Conservation (phyloP, 768 basidiomycete genomes). For the Boletus sp. region DNA sequence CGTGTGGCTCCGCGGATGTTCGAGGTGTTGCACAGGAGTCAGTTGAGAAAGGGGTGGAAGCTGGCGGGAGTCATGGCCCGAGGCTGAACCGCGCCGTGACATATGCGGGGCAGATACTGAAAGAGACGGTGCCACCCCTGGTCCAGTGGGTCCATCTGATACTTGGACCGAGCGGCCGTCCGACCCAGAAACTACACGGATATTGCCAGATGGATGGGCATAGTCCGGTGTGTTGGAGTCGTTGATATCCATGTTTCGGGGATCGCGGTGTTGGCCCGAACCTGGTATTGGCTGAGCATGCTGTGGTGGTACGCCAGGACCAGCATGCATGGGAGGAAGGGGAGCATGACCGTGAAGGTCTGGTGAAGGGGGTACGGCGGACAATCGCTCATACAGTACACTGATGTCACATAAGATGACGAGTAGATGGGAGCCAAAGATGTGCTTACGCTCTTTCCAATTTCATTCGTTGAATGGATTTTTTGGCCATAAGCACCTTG, state of each 20-base stretch:
- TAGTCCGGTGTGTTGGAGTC: conserved; percentile 53
- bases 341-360: conserved; percentile 42
- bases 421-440: conserved; percentile 19
- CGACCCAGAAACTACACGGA: conserved; percentile 44
- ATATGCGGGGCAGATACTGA: conserved; percentile 37
- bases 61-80: conserved; percentile 47
- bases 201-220: conserved; percentile 44
- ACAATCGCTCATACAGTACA: conserved; percentile 77
- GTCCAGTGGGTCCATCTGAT: conserved; percentile 50
- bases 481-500: conserved; percentile 77
- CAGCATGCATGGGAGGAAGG: conserved; percentile 34
- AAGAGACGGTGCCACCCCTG: conserved; percentile 39
- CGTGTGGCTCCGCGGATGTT: conserved; percentile 32
- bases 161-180: conserved; percentile 51
- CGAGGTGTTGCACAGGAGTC: conserved; percentile 43
- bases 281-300: conserved; percentile 24
- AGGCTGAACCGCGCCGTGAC: conserved; percentile 42
- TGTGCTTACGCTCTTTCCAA: conserved; percentile 80
- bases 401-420: conserved; percentile 38
- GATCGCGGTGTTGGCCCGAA: conserved; percentile 32
- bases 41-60: conserved; percentile 49
- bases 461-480: conserved; percentile 83
- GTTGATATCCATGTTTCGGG: conserved; percentile 44
- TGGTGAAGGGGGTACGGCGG: conserved; percentile 57
- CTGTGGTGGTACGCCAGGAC: conserved; percentile 37